Evolutionary conservation across 108 stramenopile genomes (phyloP).

Genomic region (Skeletonema costatum): DNA sequence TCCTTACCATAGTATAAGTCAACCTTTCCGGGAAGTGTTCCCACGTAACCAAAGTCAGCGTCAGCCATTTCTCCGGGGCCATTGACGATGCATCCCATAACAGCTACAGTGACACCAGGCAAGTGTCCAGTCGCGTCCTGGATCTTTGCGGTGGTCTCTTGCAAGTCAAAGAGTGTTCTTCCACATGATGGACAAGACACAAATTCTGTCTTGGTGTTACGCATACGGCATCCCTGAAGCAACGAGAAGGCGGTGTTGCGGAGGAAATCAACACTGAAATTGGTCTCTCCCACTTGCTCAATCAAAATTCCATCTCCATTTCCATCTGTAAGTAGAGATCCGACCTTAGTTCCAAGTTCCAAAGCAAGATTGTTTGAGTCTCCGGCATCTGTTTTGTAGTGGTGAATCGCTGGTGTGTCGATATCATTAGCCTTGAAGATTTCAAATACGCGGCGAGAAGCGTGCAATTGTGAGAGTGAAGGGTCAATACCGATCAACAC

Average conservation of each 20-base stretch:
- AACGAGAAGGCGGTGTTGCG: conserved; percentile 88
- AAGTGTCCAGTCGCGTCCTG: conserved; percentile 92
- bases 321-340: conserved; percentile 89
- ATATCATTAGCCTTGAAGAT: conserved; percentile 82
- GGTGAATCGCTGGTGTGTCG: conserved; percentile 85
- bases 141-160: conserved; percentile 94
- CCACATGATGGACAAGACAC: conserved; percentile 98
- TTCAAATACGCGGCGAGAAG: conserved; percentile 91
- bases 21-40: conserved; percentile 94
- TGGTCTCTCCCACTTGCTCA: conserved; percentile 77
- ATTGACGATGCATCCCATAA: conserved; percentile 99
- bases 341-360: conserved; percentile 82
- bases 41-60: conserved; percentile 98
- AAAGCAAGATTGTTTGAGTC: conserved; percentile 89
- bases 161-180: conserved; percentile 96
- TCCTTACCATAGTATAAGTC: conserved; percentile 97
- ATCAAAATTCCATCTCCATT: conserved; percentile 92
- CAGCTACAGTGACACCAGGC: conserved; percentile 96
- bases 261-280: conserved; percentile 79
- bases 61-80: conserved; percentile 99
- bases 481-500: conserved; percentile 68
- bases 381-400: conserved; percentile 64
- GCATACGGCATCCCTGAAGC: conserved; percentile 95
- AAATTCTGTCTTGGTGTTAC: conserved; percentile 97
- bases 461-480: conserved; percentile 84